A percentile compares a stretch with the other conserved stretches of the same genome.
phyloP scores from a whole-genome alignment of 345 rosid genomes.

The Acer campestre region DNA sequence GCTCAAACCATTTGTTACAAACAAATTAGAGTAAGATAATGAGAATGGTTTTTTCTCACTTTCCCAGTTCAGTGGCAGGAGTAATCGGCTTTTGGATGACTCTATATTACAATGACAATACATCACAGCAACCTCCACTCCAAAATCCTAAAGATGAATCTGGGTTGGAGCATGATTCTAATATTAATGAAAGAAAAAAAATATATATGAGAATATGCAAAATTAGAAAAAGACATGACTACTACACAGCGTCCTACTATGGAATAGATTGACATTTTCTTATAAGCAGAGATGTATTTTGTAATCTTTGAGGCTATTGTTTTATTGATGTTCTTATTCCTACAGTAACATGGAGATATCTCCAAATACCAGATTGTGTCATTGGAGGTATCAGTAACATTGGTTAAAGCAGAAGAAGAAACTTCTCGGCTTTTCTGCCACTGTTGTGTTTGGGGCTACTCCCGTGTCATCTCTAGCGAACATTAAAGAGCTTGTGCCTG shows the following conservation, averaged over 20 bases:
- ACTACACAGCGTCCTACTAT: constrained; percentile 12
- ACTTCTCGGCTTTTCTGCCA: constrained; percentile 52
- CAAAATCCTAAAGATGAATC: not conserved
- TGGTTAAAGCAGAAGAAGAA: constrained; percentile 77
- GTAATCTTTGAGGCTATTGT: constrained; percentile 20
- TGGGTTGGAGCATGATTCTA: not conserved
- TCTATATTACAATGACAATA: constrained; percentile 22
- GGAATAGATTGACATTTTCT: constrained; percentile 15
- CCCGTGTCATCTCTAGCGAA: constrained; percentile 50
- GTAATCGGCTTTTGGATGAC: constrained; percentile 38
- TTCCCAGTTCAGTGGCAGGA: not conserved
- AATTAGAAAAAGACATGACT: constrained; percentile 8
- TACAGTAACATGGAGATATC: constrained; percentile 8
- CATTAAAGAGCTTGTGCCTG: constrained; percentile 87
- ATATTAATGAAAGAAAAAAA: not conserved
- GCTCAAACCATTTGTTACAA: not conserved
- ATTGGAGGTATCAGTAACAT: constrained; percentile 44
- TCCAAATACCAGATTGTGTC: constrained; percentile 15
- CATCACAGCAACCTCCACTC: constrained; percentile 40
- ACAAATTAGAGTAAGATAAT: not conserved
- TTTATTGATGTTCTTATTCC: constrained; percentile 30
- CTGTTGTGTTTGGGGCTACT: constrained; percentile 37
- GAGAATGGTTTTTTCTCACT: not conserved
- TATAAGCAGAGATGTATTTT: constrained; percentile 10
- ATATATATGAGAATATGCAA: constrained; percentile 8